phyloP scores from a whole-genome alignment of 495 filamentous ascomycete genomes.

The Podospora australis region DNA sequence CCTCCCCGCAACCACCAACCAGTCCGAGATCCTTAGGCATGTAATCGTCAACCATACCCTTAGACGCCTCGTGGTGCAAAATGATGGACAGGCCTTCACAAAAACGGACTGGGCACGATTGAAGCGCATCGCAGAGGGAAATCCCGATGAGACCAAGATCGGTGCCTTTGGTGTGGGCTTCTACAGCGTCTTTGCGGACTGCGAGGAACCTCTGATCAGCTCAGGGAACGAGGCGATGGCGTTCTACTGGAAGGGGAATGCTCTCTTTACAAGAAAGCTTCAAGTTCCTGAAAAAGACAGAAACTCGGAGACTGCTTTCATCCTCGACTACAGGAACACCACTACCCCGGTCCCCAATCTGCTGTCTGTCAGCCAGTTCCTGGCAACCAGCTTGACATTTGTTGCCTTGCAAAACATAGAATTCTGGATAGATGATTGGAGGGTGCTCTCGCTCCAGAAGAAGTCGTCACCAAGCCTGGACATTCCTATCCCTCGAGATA shows the following conservation, averaged over 20 bases:
- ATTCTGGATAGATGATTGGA: conserved; percentile 83
- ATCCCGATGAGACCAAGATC: conserved; percentile 97
- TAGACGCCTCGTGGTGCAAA: conserved; percentile 75
- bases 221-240: conserved; percentile 91
- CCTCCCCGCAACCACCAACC: conserved; percentile 58
- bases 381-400: conserved; percentile 93
- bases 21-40: conserved; percentile 70
- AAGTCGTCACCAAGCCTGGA: conserved; percentile 69
- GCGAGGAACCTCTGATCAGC: conserved; percentile 92
- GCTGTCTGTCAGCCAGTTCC: conserved; percentile 79
- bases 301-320: conserved; percentile 73
- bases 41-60: conserved; percentile 76
- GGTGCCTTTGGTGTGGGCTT: conserved; percentile 98
- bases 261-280: conserved; percentile 78
- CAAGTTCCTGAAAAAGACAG: conserved; percentile 57
- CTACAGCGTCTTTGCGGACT: conserved; percentile 97
- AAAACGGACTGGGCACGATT: conserved; percentile 86
- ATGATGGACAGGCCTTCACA: conserved; percentile 79
- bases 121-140: conserved; percentile 96
- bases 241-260: conserved; percentile 98
- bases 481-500: conserved; percentile 68
- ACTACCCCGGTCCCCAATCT: conserved; percentile 79
- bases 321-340: conserved; percentile 84
- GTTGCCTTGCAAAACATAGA: conserved; percentile 83
- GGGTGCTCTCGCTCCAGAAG: conserved; percentile 68